Evolutionary conservation across 768 basidiomycete genomes (phyloP), one percentile per base, ranked within the genome.

Genomic region (Trametes punicea): DNA sequence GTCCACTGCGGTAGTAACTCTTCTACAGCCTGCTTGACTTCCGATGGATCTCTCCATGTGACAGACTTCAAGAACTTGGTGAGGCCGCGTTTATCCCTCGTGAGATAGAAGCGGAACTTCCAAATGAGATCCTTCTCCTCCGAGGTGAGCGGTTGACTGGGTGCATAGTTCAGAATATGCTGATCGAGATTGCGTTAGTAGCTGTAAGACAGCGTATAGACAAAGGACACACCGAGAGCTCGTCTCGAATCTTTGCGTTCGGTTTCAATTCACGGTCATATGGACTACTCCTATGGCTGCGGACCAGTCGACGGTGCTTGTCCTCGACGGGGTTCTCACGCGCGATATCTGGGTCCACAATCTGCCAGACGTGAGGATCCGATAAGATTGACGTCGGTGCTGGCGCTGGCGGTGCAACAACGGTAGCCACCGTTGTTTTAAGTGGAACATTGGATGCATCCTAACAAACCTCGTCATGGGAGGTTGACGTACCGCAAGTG

Each of bases 81-180:
- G 36, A 98, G 79, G 2, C 95, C 94, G 9, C 90, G 85, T 72
- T 93, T 95, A 70, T 95, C 92, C 30, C 93, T 77, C 2, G 87
- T 84, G 10, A 99, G 84, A 62, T 97, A 98, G 74, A 98, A 99
- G n/a, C 97, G 83, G 78, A 96, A 99, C 70, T 96, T 95, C 97
- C 97, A 99, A 34, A 98, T 86, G 38, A 95, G 75, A 63, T 98
- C 96, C 67, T 96, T 97, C 73, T 98, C 96, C 65, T 94, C 90
- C 0, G 93, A 85, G 3, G 83, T 90, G 7, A 99, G 77, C 9
- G 81, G 78, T 56, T 88, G 90, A 56, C 90, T 95, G 0, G 97
- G 97, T 0, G 95, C 87, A 62, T 98, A 93, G 47, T 85, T 85
- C 47, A 99, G 81, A 45, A 99, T 93, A 59, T 86, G 84, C 94